Evolutionary conservation across 2,329 filamentous ascomycete species (phyloP).

Genomic region (Biscogniauxia marginata): DNA sequence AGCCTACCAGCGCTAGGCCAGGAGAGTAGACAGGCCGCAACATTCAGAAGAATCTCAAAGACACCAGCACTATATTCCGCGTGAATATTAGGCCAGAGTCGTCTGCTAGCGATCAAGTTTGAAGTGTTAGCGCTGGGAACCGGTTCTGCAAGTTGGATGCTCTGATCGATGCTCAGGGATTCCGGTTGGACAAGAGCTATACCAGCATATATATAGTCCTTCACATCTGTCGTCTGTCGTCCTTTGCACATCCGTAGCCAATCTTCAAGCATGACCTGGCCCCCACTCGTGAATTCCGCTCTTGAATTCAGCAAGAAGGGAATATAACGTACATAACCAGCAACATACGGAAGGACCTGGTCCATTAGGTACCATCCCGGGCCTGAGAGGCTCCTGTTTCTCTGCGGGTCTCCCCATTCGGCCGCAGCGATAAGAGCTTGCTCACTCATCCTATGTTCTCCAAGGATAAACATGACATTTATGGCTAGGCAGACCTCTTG

Average conservation of each 20-base stretch:
- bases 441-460: constrained; percentile 7
- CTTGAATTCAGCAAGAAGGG: constrained; percentile 5
- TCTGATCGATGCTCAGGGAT: constrained; percentile 8
- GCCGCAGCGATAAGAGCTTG: no score
- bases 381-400: no score
- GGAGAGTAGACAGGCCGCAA: constrained; percentile 11
- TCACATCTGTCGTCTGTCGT: constrained; percentile 2
- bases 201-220: constrained; percentile 8
- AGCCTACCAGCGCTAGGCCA: no score
- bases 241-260: constrained; percentile 6
- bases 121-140: neutral
- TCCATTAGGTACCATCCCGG: no score
- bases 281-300: constrained; percentile 3
- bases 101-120: no score
- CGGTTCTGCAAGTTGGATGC: constrained; percentile 3
- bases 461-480: constrained; percentile 2
- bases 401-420: no score
- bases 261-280: constrained; percentile 6
- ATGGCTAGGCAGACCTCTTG: constrained; percentile 10
- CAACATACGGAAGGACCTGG: no score
- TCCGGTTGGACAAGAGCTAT: constrained; percentile 2
- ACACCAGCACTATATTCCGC: neutral
- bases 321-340: constrained; percentile 5
- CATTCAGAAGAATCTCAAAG: constrained; percentile 9
- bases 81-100: constrained; percentile 2